A percentile compares a stretch with the other conserved stretches of the same genome.
phyloP scores from a whole-genome alignment of 2,329 filamentous ascomycete genomes.

The Xylaria sp. region DNA sequence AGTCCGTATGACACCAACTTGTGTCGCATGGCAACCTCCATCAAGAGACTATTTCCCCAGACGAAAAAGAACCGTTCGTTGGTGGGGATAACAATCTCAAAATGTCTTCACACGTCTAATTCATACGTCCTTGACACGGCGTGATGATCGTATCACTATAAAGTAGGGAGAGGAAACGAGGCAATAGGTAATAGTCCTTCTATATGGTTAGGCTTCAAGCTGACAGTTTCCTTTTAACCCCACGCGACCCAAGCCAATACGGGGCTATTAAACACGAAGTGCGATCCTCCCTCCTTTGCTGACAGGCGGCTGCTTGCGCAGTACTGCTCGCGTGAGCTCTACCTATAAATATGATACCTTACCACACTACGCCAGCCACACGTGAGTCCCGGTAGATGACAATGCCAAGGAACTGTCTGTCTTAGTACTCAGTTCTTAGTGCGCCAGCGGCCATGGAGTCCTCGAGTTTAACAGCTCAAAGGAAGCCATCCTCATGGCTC shows the following conservation, averaged over 20 bases:
- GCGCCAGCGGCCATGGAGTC: neutral
- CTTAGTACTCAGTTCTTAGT: neutral
- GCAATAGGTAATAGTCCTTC: slow-evolving; percentile 15
- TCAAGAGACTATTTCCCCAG: slow-evolving; percentile 8
- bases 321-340: slow-evolving; percentile 29
- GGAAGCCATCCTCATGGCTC: neutral
- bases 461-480: neutral
- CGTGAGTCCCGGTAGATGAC: slow-evolving; percentile 30
- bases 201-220: slow-evolving; percentile 26
- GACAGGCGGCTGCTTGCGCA: slow-evolving; percentile 18
- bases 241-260: slow-evolving; percentile 26
- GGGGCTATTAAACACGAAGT: slow-evolving; percentile 9
- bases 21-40: slow-evolving; percentile 24
- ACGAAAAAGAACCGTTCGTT: neutral
- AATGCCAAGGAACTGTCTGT: slow-evolving; percentile 13
- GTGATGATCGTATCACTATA: slow-evolving; percentile 10
- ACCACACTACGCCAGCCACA: slow-evolving; percentile 14
- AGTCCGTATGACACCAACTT: slow-evolving; percentile 22
- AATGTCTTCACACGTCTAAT: neutral
- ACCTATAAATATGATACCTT: slow-evolving; percentile 9
- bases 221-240: slow-evolving; percentile 19
- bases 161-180: neutral
- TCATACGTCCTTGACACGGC: neutral
- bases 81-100: neutral
- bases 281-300: slow-evolving; percentile 10